Evolutionary conservation across 768 basidiomycete genomes (phyloP).

Genomic region (Favolaschia claudopus): DNA sequence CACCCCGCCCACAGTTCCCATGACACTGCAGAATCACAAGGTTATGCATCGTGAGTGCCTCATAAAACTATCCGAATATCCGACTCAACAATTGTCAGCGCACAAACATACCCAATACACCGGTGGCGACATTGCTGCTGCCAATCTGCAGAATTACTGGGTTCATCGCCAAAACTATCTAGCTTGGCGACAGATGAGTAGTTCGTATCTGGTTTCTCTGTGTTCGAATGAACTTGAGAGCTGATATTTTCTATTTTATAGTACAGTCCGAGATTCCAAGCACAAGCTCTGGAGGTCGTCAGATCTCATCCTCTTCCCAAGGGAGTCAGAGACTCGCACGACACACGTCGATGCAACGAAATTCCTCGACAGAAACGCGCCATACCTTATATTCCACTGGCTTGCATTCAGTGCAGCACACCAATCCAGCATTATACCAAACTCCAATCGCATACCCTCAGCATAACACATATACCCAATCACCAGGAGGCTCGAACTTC

Average conservation of each 20-base stretch:
- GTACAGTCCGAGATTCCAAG: background rate
- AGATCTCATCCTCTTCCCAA: too few relatives aligned
- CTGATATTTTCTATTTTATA: background rate
- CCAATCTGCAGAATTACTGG: constrained; percentile 19
- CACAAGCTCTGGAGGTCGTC: background rate
- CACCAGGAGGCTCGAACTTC: background rate
- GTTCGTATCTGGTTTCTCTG: background rate
- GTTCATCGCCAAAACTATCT: constrained; percentile 18
- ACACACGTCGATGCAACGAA: too few relatives aligned
- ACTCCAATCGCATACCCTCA: background rate
- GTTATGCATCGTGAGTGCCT: constrained; percentile 10
- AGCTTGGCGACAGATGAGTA: background rate
- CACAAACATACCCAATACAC: constrained; percentile 11
- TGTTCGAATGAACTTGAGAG: background rate
- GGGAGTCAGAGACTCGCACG: too few relatives aligned
- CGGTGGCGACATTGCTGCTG: background rate
- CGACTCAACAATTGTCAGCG: background rate
- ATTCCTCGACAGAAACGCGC: too few relatives aligned
- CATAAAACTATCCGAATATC: background rate
- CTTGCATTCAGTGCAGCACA: too few relatives aligned
- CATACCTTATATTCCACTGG: too few relatives aligned
- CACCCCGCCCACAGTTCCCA: constrained; percentile 12
- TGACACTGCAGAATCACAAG: constrained; percentile 12
- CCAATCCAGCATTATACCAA: background rate
- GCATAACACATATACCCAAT: background rate